Percentiles rank a stretch among this genome's conserved stretches.
These are phyloP conservation scores for Alternaria sp. DNA, from an alignment of 2,329 filamentous ascomycete genomes.

Conservation along the genomic window DNA sequence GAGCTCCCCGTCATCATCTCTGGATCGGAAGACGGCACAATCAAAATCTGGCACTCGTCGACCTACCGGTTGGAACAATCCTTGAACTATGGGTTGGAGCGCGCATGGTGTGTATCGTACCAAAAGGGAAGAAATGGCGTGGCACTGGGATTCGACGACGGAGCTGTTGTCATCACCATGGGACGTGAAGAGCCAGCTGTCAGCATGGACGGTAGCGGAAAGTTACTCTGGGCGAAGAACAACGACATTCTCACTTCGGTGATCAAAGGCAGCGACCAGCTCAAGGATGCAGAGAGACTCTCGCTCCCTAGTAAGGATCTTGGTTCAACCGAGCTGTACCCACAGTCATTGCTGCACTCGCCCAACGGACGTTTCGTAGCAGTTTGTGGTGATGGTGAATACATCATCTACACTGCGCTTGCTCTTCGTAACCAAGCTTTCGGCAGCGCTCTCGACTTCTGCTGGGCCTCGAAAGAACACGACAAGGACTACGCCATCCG, in stretches of 20 bases:
- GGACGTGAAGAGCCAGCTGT: constrained; percentile 96
- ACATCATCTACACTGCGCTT: constrained; percentile 97
- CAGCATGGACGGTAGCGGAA: constrained; percentile 95
- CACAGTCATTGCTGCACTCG: constrained; percentile 92
- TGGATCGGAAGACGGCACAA: constrained; percentile 94
- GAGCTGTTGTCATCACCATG: constrained; percentile 96
- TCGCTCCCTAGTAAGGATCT: constrained; percentile 90
- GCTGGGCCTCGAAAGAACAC: constrained; percentile 96
- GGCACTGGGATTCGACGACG: constrained; percentile 96
- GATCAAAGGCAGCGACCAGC: constrained; percentile 86
- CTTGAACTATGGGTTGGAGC: constrained; percentile 91
- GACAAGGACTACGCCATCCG: constrained; percentile 98
- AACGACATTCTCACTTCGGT: constrained; percentile 94
- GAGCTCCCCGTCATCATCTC: constrained; percentile 97
- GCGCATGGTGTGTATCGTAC: constrained; percentile 97
- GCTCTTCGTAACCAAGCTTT: constrained; percentile 98
- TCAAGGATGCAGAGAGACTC: constrained; percentile 90
- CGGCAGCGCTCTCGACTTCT: constrained; percentile 92
- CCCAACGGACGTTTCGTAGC: constrained; percentile 91
- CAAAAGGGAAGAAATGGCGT: constrained; percentile 94
- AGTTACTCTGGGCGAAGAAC: constrained; percentile 94
- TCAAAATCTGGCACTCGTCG: constrained; percentile 98
- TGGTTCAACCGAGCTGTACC: constrained; percentile 95
- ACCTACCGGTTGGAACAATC: constrained; percentile 97
- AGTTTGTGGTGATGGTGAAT: constrained; percentile 94